A percentile compares a stretch with the other conserved stretches of the same genome.
Conservation (phyloP, 768 basidiomycete genomes). For the Pleurotus cornucopiae region DNA sequence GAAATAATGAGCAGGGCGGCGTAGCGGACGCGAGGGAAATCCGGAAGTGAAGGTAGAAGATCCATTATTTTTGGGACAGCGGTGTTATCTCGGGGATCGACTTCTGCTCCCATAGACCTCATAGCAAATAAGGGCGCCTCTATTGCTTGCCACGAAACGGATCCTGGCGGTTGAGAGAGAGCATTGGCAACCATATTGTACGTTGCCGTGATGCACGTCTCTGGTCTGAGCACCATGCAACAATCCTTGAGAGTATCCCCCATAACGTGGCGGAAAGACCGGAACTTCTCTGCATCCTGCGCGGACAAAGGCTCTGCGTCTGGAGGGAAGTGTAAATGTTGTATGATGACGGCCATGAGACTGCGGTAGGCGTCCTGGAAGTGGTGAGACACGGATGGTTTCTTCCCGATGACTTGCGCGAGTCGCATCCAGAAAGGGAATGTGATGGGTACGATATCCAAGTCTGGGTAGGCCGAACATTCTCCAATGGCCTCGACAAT, state of each 20-base stretch:
- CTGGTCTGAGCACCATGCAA: slow-evolving; percentile 87
- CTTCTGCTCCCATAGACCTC: slow-evolving; percentile 96
- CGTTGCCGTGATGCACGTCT: slow-evolving; percentile 75
- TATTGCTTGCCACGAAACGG: slow-evolving; percentile 88
- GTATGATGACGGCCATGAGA: slow-evolving; percentile 83
- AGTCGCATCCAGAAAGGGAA: slow-evolving; percentile 99
- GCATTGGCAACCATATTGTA: slow-evolving; percentile 78
- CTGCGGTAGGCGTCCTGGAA: slow-evolving; percentile 80
- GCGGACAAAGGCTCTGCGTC: slow-evolving; percentile 61
- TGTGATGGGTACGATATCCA: slow-evolving; percentile 96
- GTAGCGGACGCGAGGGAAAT: slow-evolving; percentile 89
- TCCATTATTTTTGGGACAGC: slow-evolving; percentile 97
- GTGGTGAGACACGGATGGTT: slow-evolving; percentile 62
- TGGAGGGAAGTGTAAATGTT: slow-evolving; percentile 86
- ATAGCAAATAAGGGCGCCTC: slow-evolving; percentile 97
- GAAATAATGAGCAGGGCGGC: slow-evolving; percentile 93
- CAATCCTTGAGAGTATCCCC: slow-evolving; percentile 99
- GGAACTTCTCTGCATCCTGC: slow-evolving; percentile 91
- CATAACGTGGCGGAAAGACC: slow-evolving; percentile 95
- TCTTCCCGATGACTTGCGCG: slow-evolving; percentile 84
- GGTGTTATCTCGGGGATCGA: slow-evolving; percentile 76
- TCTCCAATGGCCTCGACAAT: slow-evolving; percentile 92
- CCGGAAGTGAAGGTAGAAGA: slow-evolving; percentile 83
- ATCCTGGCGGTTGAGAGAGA: slow-evolving; percentile 53
- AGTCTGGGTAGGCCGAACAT: slow-evolving; percentile 88